phyloP scores from a whole-genome alignment of 768 basidiomycete species.

The Phaeolepiota aurea region DNA sequence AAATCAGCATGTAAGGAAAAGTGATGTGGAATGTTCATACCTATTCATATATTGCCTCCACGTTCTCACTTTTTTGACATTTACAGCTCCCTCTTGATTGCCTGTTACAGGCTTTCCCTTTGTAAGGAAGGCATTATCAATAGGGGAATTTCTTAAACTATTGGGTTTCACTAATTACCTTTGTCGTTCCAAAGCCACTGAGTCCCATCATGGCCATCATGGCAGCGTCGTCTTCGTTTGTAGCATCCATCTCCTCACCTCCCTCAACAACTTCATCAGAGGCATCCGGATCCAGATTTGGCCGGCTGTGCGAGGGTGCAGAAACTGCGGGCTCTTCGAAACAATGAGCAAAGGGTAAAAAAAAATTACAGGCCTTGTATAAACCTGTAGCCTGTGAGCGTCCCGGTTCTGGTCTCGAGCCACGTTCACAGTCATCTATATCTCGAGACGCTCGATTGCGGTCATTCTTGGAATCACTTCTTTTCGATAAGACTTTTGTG shows the following conservation, averaged over 20 bases:
- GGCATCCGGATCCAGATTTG: conserved; percentile 33
- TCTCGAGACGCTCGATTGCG: neutral
- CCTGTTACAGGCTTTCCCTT: conserved; percentile 77
- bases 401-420: neutral
- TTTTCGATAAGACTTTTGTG: neutral
- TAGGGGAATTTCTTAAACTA: neutral
- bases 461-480: neutral
- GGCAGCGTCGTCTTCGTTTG: conserved; percentile 60
- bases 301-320: conserved; percentile 11
- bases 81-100: conserved; percentile 65
- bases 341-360: neutral
- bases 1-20: neutral
- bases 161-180: conserved; percentile 35
- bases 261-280: conserved; percentile 27
- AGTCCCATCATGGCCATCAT: conserved; percentile 93
- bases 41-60: conserved; percentile 99
- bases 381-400: neutral
- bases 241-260: conserved; percentile 45
- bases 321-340: conserved; percentile 10
- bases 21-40: conserved; percentile 26
- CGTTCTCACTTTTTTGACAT: conserved; percentile 76
- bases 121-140: conserved; percentile 3
- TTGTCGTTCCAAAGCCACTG: conserved; percentile 80
- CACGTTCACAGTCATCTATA: neutral
- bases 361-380: neutral